A percentile compares a stretch with the other conserved stretches of the same genome.
Evolutionary conservation across 345 rosid species (phyloP).

Genomic region (Adansonia digitata): DNA sequence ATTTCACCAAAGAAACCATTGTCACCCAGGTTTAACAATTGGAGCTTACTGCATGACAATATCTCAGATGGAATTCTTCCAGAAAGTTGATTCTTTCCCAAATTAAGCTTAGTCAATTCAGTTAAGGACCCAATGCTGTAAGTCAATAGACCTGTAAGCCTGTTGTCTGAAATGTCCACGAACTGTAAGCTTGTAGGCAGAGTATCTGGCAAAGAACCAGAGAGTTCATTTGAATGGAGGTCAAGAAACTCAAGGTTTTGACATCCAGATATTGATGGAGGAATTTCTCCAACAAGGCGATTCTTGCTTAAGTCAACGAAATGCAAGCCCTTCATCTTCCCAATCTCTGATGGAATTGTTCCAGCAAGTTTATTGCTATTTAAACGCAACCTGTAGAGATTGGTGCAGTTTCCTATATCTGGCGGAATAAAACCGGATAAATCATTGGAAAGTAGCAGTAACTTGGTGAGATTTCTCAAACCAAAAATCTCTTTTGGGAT

Average conservation of each 20-base stretch:
- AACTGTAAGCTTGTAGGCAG: slow-evolving; percentile 63
- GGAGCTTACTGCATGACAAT: slow-evolving; percentile 62
- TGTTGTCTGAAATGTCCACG: slow-evolving; percentile 70
- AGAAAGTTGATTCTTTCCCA: slow-evolving; percentile 62
- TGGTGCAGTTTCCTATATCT: slow-evolving; percentile 78
- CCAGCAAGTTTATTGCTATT: slow-evolving; percentile 70
- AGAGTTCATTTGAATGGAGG: slow-evolving; percentile 71
- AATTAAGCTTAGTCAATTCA: slow-evolving; percentile 67
- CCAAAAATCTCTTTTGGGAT: slow-evolving; percentile 59
- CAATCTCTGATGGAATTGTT: slow-evolving; percentile 72
- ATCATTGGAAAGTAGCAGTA: slow-evolving; percentile 69
- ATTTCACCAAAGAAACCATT: slow-evolving; percentile 69
- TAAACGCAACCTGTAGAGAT: slow-evolving; percentile 57
- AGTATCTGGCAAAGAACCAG: slow-evolving; percentile 58
- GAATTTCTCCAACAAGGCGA: slow-evolving; percentile 59
- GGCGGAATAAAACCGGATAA: slow-evolving; percentile 76
- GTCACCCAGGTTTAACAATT: slow-evolving; percentile 64
- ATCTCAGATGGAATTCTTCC: slow-evolving; percentile 72
- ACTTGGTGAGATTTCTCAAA: slow-evolving; percentile 71
- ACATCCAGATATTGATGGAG: slow-evolving; percentile 54
- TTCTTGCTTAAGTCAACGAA: slow-evolving; percentile 73
- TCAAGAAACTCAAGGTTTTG: slow-evolving; percentile 65
- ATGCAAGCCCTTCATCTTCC: slow-evolving; percentile 53
- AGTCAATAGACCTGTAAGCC: slow-evolving; percentile 56
- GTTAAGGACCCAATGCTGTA: slow-evolving; percentile 56